A percentile compares a stretch with the other conserved stretches of the same genome.
phyloP scores from a whole-genome alignment of 1,284 basidiomycete species.

The Singerocomus inundabilis region DNA sequence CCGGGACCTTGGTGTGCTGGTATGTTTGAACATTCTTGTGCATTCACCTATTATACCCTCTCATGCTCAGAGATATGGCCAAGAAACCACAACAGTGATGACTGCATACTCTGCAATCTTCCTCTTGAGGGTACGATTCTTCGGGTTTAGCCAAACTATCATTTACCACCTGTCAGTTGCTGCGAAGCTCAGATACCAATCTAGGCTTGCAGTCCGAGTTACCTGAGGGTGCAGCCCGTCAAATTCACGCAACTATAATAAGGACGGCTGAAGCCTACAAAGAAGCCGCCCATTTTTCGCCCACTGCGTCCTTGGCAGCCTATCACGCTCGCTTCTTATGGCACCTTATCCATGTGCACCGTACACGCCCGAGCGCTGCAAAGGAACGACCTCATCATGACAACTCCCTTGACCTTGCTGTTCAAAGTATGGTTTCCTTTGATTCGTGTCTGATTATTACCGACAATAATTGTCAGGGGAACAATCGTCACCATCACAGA shows the following conservation, averaged over 20 bases:
- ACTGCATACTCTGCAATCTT: conserved; percentile 80
- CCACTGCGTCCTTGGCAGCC: conserved; percentile 57
- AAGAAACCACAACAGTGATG: conserved; percentile 80
- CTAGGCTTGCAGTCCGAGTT: conserved; percentile 49
- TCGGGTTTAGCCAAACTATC: neutral
- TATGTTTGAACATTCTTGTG: conserved; percentile 37
- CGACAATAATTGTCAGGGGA: conserved; percentile 22
- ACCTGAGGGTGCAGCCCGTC: conserved; percentile 52
- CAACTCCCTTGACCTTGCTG: conserved; percentile 46
- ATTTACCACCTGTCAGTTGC: conserved; percentile 44
- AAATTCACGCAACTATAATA: conserved; percentile 63
- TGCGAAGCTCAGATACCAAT: conserved; percentile 57
- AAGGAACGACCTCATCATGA: conserved; percentile 36
- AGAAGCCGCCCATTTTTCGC: conserved; percentile 61
- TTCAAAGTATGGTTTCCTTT: conserved; percentile 40
- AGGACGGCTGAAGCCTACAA: conserved; percentile 73
- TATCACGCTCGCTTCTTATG: conserved; percentile 76
- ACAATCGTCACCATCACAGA: conserved; percentile 22
- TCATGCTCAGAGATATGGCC: conserved; percentile 63
- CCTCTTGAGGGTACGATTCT: conserved; percentile 57
- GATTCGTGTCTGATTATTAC: neutral
- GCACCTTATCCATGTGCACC: conserved; percentile 61
- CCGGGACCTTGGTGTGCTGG: conserved; percentile 69
- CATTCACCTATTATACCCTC: neutral
- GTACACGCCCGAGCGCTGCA: conserved; percentile 44